phyloP scores from a whole-genome alignment of 2,329 filamentous ascomycete genomes.

The Aspergillus texensis region DNA sequence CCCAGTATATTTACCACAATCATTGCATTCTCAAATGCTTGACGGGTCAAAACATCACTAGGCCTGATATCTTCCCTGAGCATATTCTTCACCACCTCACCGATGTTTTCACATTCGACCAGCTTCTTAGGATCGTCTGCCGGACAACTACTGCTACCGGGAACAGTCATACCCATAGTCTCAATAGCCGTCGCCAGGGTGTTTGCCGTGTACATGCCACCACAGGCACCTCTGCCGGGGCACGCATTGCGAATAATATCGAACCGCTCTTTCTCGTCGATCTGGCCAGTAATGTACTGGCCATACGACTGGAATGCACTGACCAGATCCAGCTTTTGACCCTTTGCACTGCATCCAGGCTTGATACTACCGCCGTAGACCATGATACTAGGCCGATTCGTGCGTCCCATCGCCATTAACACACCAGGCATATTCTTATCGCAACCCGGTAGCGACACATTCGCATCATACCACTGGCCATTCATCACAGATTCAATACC shows the following conservation, averaged over 20 bases:
- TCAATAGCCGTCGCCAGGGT: conserved; percentile 75
- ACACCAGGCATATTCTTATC: conserved; percentile 98
- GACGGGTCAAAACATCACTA: conserved; percentile 74
- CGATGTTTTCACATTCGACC: conserved; percentile 69
- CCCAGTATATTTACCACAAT: conserved; percentile 77
- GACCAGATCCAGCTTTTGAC: conserved; percentile 80
- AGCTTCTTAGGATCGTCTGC: conserved; percentile 68
- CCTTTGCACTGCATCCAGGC: conserved; percentile 73
- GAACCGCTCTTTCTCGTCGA: conserved; percentile 16
- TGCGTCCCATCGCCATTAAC: conserved; percentile 84
- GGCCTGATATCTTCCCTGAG: conserved; percentile 73
- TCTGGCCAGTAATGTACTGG: conserved; percentile 65
- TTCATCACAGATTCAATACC: conserved; percentile 97
- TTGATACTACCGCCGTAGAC: conserved; percentile 92
- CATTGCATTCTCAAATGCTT: conserved; percentile 86
- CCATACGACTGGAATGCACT: conserved; percentile 96
- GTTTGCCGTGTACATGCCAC: conserved; percentile 82
- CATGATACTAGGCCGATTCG: conserved; percentile 91
- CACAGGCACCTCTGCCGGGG: conserved; percentile 79
- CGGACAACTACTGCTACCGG: conserved; percentile 75
- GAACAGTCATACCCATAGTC: conserved; percentile 74
- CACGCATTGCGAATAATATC: conserved; percentile 65
- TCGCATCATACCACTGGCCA: conserved; percentile 95
- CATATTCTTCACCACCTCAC: conserved; percentile 69
- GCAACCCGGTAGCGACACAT: conserved; percentile 90